Base-by-base conservation (phyloP, 2,329 filamentous ascomycete species). In the Biscogniauxia marginata region DNA sequence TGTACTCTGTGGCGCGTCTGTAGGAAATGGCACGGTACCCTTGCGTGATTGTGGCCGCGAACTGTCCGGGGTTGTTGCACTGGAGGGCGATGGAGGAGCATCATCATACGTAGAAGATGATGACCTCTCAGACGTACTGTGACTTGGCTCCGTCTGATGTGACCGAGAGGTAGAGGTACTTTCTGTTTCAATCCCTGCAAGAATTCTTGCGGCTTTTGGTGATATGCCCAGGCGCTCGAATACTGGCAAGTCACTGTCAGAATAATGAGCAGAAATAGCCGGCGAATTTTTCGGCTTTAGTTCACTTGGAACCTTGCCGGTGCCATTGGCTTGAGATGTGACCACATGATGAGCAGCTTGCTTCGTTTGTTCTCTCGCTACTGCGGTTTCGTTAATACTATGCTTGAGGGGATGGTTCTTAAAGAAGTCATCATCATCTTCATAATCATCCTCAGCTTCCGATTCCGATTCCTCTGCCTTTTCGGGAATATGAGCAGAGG, bases 31-130 rank as follows among this genome's bases (percentile, higher is more conserved):
- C 5, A 52, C 46, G 18, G 62, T 19, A n/a, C 70, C 75, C 56
- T 73, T 74, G 8, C 69, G 65, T 4, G 74, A 77, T 51, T 77
- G 75, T 3, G 75, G 75, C n/a, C 75, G 67, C 4, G 75, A 77
- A 6, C 72, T 77, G 49, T 75, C 73, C 3, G 75, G 75, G 0
- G 75, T 78, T 4, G 72, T 75, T 1, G 67, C 66, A 11, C 71
- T 70, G 1, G 74, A 75, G 1, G 73, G 69, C 4, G 72, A 71
- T 2, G 72, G 71, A 2, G 72, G 73, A 8, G 67, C 67, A 34
- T 77, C 75, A 51, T 74, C 75, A 23, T 70, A 75, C 5, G 72
- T 75, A 0, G 77, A 78, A 1, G 74, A 74, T 2, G 75, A 77
- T 1, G 77, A 78, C 16, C 68, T 65, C 23, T 70, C 69, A 0